Evolutionary conservation across 305 asterid genomes (phyloP), one percentile per base, ranked within the genome.

Genomic region (Fraxinus albicans): DNA sequence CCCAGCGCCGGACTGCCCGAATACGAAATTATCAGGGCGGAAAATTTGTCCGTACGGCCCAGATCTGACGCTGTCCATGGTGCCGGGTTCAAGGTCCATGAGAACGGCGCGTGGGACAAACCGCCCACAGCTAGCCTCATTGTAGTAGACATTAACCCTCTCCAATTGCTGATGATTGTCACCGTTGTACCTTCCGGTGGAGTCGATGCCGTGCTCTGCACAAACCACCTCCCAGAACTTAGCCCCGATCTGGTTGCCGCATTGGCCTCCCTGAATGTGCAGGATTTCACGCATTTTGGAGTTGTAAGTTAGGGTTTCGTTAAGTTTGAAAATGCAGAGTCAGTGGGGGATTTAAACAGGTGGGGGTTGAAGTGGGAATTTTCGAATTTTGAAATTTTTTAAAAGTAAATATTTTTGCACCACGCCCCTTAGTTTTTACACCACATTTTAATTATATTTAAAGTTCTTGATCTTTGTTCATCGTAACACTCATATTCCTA

Each of bases 171-270:
- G 86, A 12, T 87, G 90, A 17, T 53, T 87, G 83, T 89, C 91
- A 38, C 93, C 93, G 23, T 76, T 77, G 90, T 90, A 92, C 31
- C 93, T 87, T 29, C 95, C 95, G 81, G 95, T 92, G 76, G 94
- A 77, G 79, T 92, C 95, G 31, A 92, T 92, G 58, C 95, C 95
- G 88, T 91, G 95, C 88, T 91, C 95, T 9, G 93, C 95, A 75
- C 95, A 91, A 8, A 88, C 88, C 5, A 88, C 91, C 69, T 88
- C 91, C 91, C 91, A 88, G 84, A 88, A 88, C 81, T 86, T 91
- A 0, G 95, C 89, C 38, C 93, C 95, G 77, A 91, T 92, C 80
- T 92, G 95, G 92, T 92, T 92, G 76, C 95, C 95, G 85, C 95
- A 92, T 77, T 92, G 95, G 40, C 95, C 95, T 17, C 92, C 95